These are phyloP conservation scores for Wallemia ichthyophaga DNA, from an alignment of 1,284 basidiomycete genomes.

Conservation along the genomic window DNA sequence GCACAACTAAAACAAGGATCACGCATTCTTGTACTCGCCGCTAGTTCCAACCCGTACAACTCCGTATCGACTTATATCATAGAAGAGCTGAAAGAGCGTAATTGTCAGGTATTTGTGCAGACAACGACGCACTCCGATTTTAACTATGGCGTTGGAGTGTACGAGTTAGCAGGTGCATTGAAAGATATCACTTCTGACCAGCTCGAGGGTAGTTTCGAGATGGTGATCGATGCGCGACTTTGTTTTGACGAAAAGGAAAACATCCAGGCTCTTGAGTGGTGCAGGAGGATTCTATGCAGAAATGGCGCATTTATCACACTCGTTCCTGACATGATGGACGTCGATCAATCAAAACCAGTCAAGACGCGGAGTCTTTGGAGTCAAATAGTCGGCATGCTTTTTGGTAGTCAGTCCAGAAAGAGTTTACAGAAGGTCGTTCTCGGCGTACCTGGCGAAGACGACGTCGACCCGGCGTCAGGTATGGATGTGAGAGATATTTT, in stretches of 20 bases:
- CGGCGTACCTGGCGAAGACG: not conserved
- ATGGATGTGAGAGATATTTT: not conserved
- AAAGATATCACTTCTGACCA: not conserved
- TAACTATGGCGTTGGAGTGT: not conserved
- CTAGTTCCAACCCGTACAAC: not conserved
- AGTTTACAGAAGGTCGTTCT: not conserved
- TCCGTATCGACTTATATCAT: not conserved
- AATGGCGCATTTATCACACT: not conserved
- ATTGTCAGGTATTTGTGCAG: not conserved
- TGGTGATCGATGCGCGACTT: not conserved
- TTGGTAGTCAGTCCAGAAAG: not conserved
- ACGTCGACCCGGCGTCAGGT: not conserved
- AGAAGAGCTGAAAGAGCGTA: not conserved
- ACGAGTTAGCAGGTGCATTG: not conserved
- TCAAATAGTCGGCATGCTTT: not conserved
- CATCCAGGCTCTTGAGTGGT: not conserved
- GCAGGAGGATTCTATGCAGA: not conserved
- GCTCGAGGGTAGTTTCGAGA: not conserved
- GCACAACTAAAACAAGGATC: not conserved
- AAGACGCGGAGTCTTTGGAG: not conserved
- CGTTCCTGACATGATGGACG: not conserved
- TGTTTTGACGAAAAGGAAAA: not conserved
- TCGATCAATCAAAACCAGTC: not conserved
- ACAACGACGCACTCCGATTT: not conserved
- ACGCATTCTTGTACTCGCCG: not conserved